Conservation (phyloP, 495 filamentous ascomycete genomes). For the Neurospora sp. region DNA sequence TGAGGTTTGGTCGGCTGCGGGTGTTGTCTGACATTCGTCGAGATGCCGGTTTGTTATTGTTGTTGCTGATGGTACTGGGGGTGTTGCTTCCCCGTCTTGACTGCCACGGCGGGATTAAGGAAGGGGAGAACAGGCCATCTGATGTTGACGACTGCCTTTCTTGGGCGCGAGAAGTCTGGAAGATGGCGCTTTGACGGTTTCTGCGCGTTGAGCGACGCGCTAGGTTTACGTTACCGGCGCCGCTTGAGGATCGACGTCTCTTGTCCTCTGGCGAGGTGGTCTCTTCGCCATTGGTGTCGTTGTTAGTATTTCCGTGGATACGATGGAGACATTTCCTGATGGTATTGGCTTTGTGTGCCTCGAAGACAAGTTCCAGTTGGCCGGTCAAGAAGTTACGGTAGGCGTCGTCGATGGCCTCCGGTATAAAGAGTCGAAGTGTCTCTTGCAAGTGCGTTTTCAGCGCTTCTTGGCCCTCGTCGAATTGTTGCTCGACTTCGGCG, state of each 20-base stretch:
- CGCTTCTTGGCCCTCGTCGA: constrained; percentile 13
- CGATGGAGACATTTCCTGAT: constrained; percentile 11
- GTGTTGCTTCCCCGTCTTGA: neutral
- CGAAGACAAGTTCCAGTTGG: constrained; percentile 21
- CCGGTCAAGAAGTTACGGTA: constrained; percentile 19
- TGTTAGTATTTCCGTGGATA: neutral
- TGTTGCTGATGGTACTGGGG: neutral
- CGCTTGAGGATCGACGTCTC: neutral
- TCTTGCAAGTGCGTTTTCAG: constrained; percentile 17
- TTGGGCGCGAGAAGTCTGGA: neutral
- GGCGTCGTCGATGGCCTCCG: constrained; percentile 9
- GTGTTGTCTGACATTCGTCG: neutral
- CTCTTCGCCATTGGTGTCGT: neutral
- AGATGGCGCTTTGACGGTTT: constrained; percentile 1
- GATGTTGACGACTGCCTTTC: neutral
- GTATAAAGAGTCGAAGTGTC: constrained; percentile 19
- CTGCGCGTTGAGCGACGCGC: constrained; percentile 1
- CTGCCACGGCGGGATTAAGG: neutral
- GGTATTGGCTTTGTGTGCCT: constrained; percentile 18
- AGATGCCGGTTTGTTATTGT: neutral
- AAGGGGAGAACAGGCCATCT: neutral
- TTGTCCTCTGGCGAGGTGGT: neutral
- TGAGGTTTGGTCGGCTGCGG: neutral
- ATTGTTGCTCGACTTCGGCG: constrained; percentile 17
- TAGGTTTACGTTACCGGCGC: neutral